phyloP scores from a whole-genome alignment of 345 rosid species.

The Carallia brachiata region DNA sequence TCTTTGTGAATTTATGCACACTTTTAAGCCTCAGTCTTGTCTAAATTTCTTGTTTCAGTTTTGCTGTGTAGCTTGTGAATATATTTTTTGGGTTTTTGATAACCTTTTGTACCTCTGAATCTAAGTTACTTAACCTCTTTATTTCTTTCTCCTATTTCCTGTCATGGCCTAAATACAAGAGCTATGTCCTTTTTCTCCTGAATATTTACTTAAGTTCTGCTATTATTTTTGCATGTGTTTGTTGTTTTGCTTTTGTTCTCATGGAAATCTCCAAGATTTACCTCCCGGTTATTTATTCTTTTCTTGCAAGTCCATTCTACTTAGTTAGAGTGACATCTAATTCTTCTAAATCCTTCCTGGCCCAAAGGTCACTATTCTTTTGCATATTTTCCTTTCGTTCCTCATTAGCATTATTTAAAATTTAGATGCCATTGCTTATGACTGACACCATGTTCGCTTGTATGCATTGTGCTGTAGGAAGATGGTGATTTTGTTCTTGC shows the following conservation, averaged over 20 bases:
- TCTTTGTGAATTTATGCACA: too few species aligned
- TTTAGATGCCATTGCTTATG: background rate
- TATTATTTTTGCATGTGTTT: background rate
- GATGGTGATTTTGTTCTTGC: constrained; percentile 81
- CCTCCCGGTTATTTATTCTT: too few species aligned
- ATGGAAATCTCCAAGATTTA: too few species aligned
- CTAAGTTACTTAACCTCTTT: background rate
- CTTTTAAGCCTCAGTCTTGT: too few species aligned
- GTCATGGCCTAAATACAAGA: too few species aligned
- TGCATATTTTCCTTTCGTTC: background rate
- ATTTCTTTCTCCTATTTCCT: too few species aligned
- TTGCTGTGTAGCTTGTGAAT: background rate
- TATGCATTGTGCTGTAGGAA: constrained; percentile 58
- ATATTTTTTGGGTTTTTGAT: background rate
- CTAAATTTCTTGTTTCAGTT: background rate
- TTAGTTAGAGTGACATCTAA: too few species aligned
- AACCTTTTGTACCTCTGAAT: background rate
- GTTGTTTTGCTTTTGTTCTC: background rate
- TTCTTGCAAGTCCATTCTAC: too few species aligned
- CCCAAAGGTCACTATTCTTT: background rate
- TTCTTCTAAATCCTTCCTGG: too few species aligned
- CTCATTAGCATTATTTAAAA: background rate
- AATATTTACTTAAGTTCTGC: background rate
- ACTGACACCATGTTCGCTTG: constrained; percentile 6
- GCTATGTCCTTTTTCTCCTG: too few species aligned